Percentiles rank a stretch among this genome's conserved stretches.
phyloP scores from a whole-genome alignment of 169 alveolate species.

The Cryptosporidium tyzzeri region DNA sequence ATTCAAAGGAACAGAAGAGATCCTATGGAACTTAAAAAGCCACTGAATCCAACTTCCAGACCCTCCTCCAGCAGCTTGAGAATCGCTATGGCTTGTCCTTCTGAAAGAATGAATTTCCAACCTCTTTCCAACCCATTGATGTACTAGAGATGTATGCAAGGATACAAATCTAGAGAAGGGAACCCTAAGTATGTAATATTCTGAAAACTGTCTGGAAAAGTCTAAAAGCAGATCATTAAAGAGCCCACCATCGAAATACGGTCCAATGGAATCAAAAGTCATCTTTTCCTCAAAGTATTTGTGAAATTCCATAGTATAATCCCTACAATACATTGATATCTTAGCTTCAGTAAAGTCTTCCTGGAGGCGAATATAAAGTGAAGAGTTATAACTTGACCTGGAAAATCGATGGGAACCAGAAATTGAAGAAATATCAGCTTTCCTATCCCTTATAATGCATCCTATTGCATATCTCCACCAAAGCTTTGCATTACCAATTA shows the following conservation, averaged over 20 bases:
- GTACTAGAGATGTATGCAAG: conserved; percentile 68
- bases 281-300: conserved; percentile 43
- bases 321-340: conserved; percentile 64
- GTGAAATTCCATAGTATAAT: conserved; percentile 37
- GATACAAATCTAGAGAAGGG: conserved; percentile 60
- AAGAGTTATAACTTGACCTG: conserved; percentile 2
- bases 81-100: conserved; percentile 8
- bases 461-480: conserved; percentile 75
- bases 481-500: conserved; percentile 45
- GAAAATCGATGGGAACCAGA: background rate
- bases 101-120: conserved; percentile 31
- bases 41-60: conserved; percentile 60
- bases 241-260: conserved; percentile 22
- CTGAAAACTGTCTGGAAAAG: conserved; percentile 59
- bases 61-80: background rate
- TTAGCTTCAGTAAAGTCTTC: conserved; percentile 63
- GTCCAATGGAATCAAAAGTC: conserved; percentile 12
- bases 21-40: conserved; percentile 56
- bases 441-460: conserved; percentile 38
- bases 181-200: conserved; percentile 38
- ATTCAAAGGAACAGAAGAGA: conserved; percentile 36
- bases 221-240: conserved; percentile 42
- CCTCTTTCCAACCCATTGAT: conserved; percentile 59
- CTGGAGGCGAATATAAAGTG: conserved; percentile 19
- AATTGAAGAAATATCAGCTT: background rate